These are phyloP conservation scores for Xylariaceae sp. DNA, from an alignment of 2,329 filamentous ascomycete species.

Conservation along the genomic window DNA sequence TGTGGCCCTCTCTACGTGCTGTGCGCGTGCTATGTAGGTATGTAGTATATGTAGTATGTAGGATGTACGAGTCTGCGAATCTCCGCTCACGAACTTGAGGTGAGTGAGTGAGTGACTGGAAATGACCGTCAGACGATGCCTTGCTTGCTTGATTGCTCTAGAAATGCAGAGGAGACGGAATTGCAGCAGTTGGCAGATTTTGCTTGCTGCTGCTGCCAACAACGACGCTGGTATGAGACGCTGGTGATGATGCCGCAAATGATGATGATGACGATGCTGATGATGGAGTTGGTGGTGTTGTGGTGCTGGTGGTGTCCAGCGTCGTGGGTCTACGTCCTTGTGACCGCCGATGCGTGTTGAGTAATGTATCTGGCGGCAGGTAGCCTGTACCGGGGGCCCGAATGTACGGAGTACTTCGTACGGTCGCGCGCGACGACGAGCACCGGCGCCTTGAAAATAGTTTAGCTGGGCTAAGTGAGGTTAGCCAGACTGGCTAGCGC, in stretches of 20 bases:
- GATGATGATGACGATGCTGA: not conserved
- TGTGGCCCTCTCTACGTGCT: slow-evolving; percentile 3
- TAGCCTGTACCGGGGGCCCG: not conserved
- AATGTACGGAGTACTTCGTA: slow-evolving; percentile 2
- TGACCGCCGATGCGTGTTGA: slow-evolving; percentile 5
- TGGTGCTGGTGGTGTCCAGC: not conserved
- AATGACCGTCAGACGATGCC: too few relatives aligned
- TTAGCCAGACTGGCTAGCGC: slow-evolving; percentile 27
- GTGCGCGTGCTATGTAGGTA: not conserved
- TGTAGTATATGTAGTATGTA: not conserved
- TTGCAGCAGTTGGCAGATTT: too few relatives aligned
- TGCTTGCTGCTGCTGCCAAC: not conserved
- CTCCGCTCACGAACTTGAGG: not conserved
- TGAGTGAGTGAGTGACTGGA: too few relatives aligned
- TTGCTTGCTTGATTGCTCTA: too few relatives aligned
- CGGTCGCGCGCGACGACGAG: slow-evolving; percentile 7
- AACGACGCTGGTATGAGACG: too few relatives aligned
- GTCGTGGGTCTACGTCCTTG: not conserved
- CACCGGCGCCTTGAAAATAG: slow-evolving; percentile 22
- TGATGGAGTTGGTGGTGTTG: not conserved
- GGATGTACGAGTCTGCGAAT: not conserved
- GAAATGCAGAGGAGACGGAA: too few relatives aligned
- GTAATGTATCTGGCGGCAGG: not conserved
- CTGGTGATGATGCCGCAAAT: not conserved
- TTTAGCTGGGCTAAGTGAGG: slow-evolving; percentile 32